A percentile compares a stretch with the other conserved stretches of the same genome.
Evolutionary conservation across 1,284 basidiomycete genomes (phyloP).

Genomic region (Microbotryum silenes-acaulis): DNA sequence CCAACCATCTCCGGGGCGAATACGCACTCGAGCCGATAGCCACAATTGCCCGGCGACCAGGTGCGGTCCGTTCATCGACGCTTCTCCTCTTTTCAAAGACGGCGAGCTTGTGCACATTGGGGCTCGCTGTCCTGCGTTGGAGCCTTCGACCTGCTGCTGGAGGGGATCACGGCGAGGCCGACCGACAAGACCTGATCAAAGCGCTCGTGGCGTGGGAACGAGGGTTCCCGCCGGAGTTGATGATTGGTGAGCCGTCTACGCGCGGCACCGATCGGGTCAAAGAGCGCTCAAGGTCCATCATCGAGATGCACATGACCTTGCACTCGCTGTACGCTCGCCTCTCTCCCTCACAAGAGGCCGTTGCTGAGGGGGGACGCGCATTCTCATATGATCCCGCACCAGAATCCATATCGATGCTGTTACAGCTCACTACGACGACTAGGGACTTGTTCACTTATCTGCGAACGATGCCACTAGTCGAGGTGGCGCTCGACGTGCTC

Average conservation of each 20-base stretch:
- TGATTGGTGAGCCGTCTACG: constrained; percentile 2
- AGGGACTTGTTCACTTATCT: constrained; percentile 16
- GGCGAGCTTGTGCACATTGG: constrained; percentile 22
- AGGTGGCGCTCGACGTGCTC: constrained; percentile 13
- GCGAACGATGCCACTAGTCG: constrained; percentile 18
- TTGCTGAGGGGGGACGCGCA: not conserved
- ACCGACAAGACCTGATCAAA: constrained; percentile 8
- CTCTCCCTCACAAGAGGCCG: no score
- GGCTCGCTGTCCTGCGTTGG: constrained; percentile 13
- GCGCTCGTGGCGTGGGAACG: constrained; percentile 15
- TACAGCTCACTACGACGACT: constrained; percentile 8
- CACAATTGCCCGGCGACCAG: not conserved
- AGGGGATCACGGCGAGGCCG: constrained; percentile 17
- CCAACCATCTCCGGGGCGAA: not conserved
- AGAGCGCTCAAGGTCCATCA: constrained; percentile 14
- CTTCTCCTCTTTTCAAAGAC: constrained; percentile 15
- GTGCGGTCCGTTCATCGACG: constrained; percentile 17
- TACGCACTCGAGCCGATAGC: not conserved
- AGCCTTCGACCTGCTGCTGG: constrained; percentile 8
- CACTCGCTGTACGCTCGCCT: constrained; percentile 11
- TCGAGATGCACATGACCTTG: constrained; percentile 23
- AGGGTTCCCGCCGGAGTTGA: constrained; percentile 8
- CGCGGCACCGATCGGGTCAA: constrained; percentile 4
- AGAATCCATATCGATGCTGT: constrained; percentile 6
- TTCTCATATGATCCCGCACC: constrained; percentile 13